Conservation (phyloP, 495 filamentous ascomycete species). For the Ramalina intermedia region DNA sequence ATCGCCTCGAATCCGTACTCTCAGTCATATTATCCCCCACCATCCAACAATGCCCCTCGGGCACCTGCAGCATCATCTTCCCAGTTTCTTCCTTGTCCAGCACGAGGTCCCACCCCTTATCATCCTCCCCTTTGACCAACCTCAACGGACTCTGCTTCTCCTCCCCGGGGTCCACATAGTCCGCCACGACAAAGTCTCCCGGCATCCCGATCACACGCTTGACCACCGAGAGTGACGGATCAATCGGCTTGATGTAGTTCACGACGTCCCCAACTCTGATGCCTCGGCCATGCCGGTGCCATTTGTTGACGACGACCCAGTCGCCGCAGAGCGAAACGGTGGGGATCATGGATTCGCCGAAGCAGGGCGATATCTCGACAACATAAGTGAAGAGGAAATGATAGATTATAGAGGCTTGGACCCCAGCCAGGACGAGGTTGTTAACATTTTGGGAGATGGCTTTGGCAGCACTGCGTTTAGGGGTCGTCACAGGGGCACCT, state of each 20-base stretch:
- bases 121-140: background rate
- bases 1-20: conserved; percentile 74
- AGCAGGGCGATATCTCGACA: conserved; percentile 33
- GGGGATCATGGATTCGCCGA: conserved; percentile 69
- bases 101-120: background rate
- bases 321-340: conserved; percentile 54
- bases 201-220: conserved; percentile 80
- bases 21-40: conserved; percentile 73
- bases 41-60: conserved; percentile 78
- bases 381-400: conserved; percentile 48
- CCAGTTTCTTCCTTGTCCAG: conserved; percentile 19
- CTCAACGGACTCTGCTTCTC: background rate
- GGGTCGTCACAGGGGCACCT: too few relatives aligned
- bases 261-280: conserved; percentile 74
- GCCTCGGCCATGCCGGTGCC: conserved; percentile 50
- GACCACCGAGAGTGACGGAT: conserved; percentile 43
- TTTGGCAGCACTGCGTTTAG: too few relatives aligned
- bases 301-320: conserved; percentile 48
- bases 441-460: too few relatives aligned
- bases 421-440: too few relatives aligned
- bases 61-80: conserved; percentile 70
- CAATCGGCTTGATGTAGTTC: conserved; percentile 56
- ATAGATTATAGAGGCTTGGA: conserved; percentile 16
- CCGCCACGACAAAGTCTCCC: conserved; percentile 75
- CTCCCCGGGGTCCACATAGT: conserved; percentile 17